Percentiles rank a stretch among this genome's conserved stretches.
These are phyloP conservation scores for Aspergillus taichungensis DNA, from an alignment of 495 filamentous ascomycete genomes.

Conservation along the genomic window DNA sequence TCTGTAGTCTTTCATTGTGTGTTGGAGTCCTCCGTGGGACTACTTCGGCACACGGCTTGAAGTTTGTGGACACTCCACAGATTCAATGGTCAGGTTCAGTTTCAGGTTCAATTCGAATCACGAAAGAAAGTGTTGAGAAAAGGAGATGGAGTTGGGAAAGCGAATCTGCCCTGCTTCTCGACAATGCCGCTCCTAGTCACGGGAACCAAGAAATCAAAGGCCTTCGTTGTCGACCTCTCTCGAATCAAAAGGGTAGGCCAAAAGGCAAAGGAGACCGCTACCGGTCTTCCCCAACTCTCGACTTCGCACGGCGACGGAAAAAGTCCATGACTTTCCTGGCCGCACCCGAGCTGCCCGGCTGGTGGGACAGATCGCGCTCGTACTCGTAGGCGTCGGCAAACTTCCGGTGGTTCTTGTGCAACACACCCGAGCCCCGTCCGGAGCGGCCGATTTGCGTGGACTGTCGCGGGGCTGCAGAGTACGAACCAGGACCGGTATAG, in stretches of 20 bases:
- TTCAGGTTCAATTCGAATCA: no score
- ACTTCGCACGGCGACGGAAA: conserved; percentile 80
- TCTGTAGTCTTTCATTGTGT: neutral
- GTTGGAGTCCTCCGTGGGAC: no score
- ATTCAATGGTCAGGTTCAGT: no score
- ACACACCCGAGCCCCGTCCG: conserved; percentile 42
- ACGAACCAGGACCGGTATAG: conserved; percentile 22
- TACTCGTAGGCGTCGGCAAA: conserved; percentile 89
- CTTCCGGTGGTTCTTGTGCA: conserved; percentile 76
- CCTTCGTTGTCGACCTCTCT: neutral
- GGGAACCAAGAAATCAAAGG: no score
- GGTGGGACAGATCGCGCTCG: conserved; percentile 52
- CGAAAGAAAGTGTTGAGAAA: no score
- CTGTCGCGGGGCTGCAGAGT: conserved; percentile 32
- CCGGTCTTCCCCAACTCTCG: conserved; percentile 52
- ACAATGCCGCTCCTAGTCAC: no score
- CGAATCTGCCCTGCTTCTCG: no score
- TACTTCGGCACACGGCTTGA: no score
- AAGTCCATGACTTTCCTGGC: conserved; percentile 96
- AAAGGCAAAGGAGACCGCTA: conserved; percentile 10
- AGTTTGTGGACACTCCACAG: no score
- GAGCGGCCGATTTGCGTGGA: conserved; percentile 38
- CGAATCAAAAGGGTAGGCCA: neutral
- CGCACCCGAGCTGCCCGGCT: conserved; percentile 74
- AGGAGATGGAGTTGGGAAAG: no score